These are phyloP conservation scores for Termitomyces sp. DNA, from an alignment of 768 basidiomycete genomes.

Conservation along the genomic window DNA sequence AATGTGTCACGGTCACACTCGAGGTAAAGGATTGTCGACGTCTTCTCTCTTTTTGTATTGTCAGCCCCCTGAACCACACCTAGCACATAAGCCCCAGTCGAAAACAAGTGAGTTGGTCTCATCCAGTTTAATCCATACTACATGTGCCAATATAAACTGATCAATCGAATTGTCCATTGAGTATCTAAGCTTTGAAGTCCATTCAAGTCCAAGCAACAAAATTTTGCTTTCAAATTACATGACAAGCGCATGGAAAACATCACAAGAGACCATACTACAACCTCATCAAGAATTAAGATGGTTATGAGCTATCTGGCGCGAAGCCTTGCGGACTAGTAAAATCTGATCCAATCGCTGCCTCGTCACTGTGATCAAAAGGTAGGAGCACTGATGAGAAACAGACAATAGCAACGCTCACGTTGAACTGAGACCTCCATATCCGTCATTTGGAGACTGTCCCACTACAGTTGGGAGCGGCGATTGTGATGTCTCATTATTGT, in stretches of 20 bases:
- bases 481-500: conserved; percentile 24
- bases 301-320: conserved; percentile 16
- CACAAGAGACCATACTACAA: not conserved
- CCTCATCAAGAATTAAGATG: not conserved
- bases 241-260: not conserved
- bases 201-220: not conserved
- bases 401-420: conserved; percentile 24
- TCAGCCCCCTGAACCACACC: no score
- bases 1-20: not conserved
- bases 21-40: no score
- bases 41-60: not conserved
- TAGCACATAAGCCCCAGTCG: no score
- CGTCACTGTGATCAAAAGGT: conserved; percentile 17
- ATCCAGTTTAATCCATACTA: not conserved
- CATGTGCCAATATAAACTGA: not conserved
- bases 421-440: conserved; percentile 41
- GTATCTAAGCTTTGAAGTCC: not conserved
- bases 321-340: conserved; percentile 28
- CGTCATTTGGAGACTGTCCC: conserved; percentile 60
- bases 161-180: not conserved
- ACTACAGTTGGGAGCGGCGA: conserved; percentile 27
- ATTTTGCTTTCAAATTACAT: not conserved
- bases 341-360: conserved; percentile 23
- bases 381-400: not conserved
- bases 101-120: no score